Conservation (phyloP, 1,284 basidiomycete genomes). For the Melanopsichium pennsylvanicum region DNA sequence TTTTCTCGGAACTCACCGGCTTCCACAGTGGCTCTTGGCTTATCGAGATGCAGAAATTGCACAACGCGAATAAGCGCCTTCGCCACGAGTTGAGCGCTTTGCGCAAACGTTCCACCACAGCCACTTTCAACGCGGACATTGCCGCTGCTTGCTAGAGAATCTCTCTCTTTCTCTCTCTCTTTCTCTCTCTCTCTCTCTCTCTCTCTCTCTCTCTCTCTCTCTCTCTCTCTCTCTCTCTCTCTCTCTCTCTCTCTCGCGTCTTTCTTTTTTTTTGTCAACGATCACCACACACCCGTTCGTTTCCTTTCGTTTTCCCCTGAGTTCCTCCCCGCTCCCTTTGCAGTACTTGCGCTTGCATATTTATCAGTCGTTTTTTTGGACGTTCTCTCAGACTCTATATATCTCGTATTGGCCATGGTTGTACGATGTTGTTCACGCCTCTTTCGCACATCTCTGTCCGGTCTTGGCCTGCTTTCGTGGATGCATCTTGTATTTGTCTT, state of each 20-base stretch:
- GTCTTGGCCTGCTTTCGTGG: too few relatives aligned
- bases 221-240: not conserved
- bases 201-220: not conserved
- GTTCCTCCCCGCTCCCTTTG: too few relatives aligned
- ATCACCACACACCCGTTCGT: too few relatives aligned
- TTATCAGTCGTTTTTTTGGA: too few relatives aligned
- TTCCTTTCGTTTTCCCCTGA: too few relatives aligned
- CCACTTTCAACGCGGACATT: not conserved
- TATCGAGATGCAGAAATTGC: constrained; percentile 47
- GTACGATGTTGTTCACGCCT: not conserved
- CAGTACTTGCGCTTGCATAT: too few relatives aligned
- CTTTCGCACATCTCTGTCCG: too few relatives aligned
- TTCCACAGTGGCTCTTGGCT: constrained; percentile 40
- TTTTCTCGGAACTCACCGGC: constrained; percentile 38
- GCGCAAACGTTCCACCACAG: not conserved
- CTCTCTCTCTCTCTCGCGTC: not conserved
- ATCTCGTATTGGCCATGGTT: not conserved
- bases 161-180: not conserved
- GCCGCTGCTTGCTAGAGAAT: too few relatives aligned
- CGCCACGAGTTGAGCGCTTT: constrained; percentile 31
- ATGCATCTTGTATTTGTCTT: too few relatives aligned
- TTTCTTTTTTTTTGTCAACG: not conserved
- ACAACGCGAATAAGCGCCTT: constrained; percentile 32
- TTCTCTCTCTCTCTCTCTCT: not conserved
- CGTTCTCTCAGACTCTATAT: too few relatives aligned